Evolutionary conservation across 768 basidiomycete genomes (phyloP), one percentile per base, ranked within the genome.

Genomic region (Lentinus brumalis): DNA sequence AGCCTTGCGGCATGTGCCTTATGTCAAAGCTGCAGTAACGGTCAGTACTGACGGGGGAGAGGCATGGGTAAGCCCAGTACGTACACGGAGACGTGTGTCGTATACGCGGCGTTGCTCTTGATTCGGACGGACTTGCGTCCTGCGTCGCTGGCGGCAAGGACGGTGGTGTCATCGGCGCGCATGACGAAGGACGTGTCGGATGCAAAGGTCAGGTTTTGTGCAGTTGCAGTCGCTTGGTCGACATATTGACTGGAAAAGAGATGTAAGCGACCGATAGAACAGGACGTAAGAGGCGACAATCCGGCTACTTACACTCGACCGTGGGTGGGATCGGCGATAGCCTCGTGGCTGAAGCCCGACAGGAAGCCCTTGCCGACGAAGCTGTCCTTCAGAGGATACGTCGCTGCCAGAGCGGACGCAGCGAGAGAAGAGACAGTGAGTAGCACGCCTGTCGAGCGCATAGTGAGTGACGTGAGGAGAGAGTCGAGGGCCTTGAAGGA

Each of bases 121-220:
- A 89, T 70, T 45, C 86, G 78, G 54, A 88, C 83, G 39, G 83
- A 85, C 68, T 86, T 81, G 21, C 87, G 76, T 4, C 87, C 86
- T 18, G 83, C 75, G 2, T 81, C 85, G 47, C 70, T 73, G 0
- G 83, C 32, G 56, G 66, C 70, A 16, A 89, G 74, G 3, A 65
- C 66, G 1, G 79, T 85, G 47, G 75, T 83, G 59, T 68, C 72
- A 68, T 88, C 87, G 14, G 83, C 80, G 32, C 86, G 81, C 57
- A 88, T 71, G 61, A 86, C 76, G 62, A 87, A 83, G 46, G 76
- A 76, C 62, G 82, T 74, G 21, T 77, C 79, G 8, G 78, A 78
- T 4, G 86, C 78, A 60, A 77, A 87, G 8, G 86, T 86, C 51
- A 92, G 67, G 65, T 89, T 87, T 50, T 80, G 71, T 10, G 74